Evolutionary conservation across 192 early-diverging fungal species (phyloP).

Genomic region (Coemansia sp.): DNA sequence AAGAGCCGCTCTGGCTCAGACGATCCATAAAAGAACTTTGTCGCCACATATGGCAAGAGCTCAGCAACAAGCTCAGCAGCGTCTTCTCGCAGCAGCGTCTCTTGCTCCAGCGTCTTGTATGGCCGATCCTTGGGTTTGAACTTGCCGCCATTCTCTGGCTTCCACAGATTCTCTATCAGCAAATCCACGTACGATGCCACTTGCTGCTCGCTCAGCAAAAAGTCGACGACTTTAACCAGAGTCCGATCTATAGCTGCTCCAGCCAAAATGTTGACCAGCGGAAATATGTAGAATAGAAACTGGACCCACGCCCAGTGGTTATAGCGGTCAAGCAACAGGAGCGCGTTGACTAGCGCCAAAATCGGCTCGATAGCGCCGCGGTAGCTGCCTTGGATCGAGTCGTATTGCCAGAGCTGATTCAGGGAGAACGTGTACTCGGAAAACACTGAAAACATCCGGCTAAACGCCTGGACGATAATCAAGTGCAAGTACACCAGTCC

Average conservation of each 20-base stretch:
- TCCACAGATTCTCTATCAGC: conserved; percentile 39
- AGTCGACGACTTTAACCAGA: conserved; percentile 40
- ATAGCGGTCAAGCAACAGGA: conserved; percentile 41
- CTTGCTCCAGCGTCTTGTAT: conserved; percentile 51
- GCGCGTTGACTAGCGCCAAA: conserved; percentile 30
- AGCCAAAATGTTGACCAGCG: conserved; percentile 46
- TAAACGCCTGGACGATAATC: conserved; percentile 45
- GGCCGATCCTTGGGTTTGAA: conserved; percentile 31
- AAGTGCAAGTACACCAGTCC: conserved; percentile 48
- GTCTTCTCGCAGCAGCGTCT: conserved; percentile 37
- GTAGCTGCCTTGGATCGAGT: conserved; percentile 27
- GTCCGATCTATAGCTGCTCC: conserved; percentile 48
- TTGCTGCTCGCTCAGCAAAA: conserved; percentile 46
- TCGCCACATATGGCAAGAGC: conserved; percentile 41
- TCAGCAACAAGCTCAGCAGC: conserved; percentile 46
- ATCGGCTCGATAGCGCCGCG: conserved; percentile 43
- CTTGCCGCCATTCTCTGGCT: conserved; percentile 39
- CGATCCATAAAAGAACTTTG: conserved; percentile 45
- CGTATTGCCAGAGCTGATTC: conserved; percentile 49
- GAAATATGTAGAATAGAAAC: conserved; percentile 51
- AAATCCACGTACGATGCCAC: conserved; percentile 30
- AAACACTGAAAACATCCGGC: conserved; percentile 42
- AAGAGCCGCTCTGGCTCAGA: conserved; percentile 31
- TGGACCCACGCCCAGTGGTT: conserved; percentile 53
- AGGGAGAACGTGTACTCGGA: conserved; percentile 54